A percentile compares a stretch with the other conserved stretches of the same genome.
Conservation (phyloP, 225 moss, liverwort and hornwort genomes). For the Sphagnum tenellum region DNA sequence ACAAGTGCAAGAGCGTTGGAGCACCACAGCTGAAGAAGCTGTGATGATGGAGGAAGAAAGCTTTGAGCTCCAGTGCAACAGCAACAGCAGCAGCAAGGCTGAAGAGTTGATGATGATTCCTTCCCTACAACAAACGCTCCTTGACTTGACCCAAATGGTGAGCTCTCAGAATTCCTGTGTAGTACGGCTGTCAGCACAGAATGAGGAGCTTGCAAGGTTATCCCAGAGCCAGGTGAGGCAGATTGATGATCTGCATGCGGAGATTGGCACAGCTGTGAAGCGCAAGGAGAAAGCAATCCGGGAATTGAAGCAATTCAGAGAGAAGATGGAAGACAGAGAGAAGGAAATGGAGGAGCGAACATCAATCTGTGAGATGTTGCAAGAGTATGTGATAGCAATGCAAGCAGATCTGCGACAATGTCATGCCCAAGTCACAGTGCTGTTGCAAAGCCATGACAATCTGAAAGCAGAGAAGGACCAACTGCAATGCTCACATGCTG, state of each 20-base stretch:
- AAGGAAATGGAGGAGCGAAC: slow-evolving; percentile 52
- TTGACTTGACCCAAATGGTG: slow-evolving; percentile 39
- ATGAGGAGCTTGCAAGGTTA: slow-evolving; percentile 35
- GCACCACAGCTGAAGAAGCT: too few relatives aligned
- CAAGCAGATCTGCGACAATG: slow-evolving; percentile 29
- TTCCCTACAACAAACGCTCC: slow-evolving; percentile 37
- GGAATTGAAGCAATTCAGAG: slow-evolving; percentile 46
- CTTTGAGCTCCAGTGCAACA: too few relatives aligned
- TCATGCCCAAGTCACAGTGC: slow-evolving; percentile 15
- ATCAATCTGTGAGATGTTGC: slow-evolving; percentile 23
- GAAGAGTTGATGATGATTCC: neutral
- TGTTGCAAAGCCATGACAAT: slow-evolving; percentile 25
- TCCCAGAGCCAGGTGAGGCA: slow-evolving; percentile 24
- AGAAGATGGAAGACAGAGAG: slow-evolving; percentile 49
- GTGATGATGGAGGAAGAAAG: too few relatives aligned
- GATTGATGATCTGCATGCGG: slow-evolving; percentile 17
- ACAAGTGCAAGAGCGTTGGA: too few relatives aligned
- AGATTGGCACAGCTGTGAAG: slow-evolving; percentile 15
- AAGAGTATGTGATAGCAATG: slow-evolving; percentile 16
- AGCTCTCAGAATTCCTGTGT: slow-evolving; percentile 44
- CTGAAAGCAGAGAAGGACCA: slow-evolving; percentile 29
- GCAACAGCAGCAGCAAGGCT: too few relatives aligned
- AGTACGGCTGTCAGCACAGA: slow-evolving; percentile 45
- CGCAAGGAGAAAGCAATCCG: slow-evolving; percentile 41
- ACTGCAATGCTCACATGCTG: slow-evolving; percentile 25